Conservation (phyloP, 352 stramenopile genomes). For the Globisporangium heterothallicum region DNA sequence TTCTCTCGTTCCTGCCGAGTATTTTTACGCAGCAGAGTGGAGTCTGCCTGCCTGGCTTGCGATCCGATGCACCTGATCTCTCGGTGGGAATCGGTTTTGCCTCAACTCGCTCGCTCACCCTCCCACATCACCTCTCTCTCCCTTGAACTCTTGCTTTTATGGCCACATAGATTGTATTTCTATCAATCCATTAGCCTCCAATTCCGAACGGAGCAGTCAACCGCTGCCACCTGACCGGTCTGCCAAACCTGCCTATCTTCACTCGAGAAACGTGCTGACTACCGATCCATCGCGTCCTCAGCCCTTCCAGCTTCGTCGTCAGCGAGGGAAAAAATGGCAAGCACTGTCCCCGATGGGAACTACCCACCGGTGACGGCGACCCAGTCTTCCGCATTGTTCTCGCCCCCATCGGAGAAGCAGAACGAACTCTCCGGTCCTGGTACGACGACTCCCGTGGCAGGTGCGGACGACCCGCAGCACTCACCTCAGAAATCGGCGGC, state of each 20-base stretch:
- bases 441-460: background rate
- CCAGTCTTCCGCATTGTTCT: background rate
- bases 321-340: background rate
- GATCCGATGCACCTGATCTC: background rate
- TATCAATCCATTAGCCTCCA: background rate
- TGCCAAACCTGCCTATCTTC: background rate
- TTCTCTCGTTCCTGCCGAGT: background rate
- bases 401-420: slow-evolving; percentile 10
- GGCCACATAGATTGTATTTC: too few relatives aligned
- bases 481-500: slow-evolving; percentile 2
- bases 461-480: slow-evolving; percentile 3
- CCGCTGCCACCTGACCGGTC: background rate
- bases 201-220: background rate
- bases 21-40: background rate
- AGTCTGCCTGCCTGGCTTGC: background rate
- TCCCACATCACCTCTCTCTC: background rate
- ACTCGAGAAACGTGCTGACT: too few relatives aligned
- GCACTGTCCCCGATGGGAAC: background rate
- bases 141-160: slow-evolving; percentile 1
- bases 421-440: background rate
- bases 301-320: background rate
- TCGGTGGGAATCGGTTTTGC: background rate
- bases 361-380: background rate
- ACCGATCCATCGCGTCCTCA: too few relatives aligned
- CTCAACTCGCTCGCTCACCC: background rate